These are phyloP conservation scores for Nemania diffusa DNA, from an alignment of 2,329 filamentous ascomycete genomes.

Conservation along the genomic window DNA sequence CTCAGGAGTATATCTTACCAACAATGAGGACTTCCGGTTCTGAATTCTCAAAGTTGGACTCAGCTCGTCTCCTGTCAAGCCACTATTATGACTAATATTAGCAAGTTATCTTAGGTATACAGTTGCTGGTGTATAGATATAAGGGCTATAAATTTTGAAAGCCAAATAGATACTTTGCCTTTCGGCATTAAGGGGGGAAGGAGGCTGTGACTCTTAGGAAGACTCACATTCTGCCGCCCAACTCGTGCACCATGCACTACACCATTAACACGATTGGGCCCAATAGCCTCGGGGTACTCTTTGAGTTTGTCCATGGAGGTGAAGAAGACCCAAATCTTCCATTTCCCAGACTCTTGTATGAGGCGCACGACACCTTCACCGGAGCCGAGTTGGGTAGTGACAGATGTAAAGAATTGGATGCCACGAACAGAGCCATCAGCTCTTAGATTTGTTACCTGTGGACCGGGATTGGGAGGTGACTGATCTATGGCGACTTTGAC, in stretches of 20 bases:
- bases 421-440: slow-evolving; percentile 56
- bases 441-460: slow-evolving; percentile 56
- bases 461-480: slow-evolving; percentile 53
- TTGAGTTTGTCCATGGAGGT: slow-evolving; percentile 60
- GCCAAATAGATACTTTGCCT: not conserved
- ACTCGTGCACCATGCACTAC: slow-evolving; percentile 59
- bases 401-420: slow-evolving; percentile 61
- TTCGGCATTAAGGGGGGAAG: not conserved
- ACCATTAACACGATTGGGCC: slow-evolving; percentile 57
- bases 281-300: slow-evolving; percentile 56
- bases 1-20: slow-evolving; percentile 49
- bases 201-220: not conserved
- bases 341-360: slow-evolving; percentile 53
- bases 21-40: slow-evolving; percentile 67
- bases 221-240: slow-evolving; percentile 56
- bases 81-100: slow-evolving; percentile 48
- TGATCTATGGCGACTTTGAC: slow-evolving; percentile 54
- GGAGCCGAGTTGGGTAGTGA: slow-evolving; percentile 58
- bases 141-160: not conserved
- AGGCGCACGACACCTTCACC: slow-evolving; percentile 64
- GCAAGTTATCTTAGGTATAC: not conserved
- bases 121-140: not conserved
- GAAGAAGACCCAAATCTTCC: slow-evolving; percentile 64
- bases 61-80: slow-evolving; percentile 59
- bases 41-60: slow-evolving; percentile 58